Evolutionary conservation across 2,329 filamentous ascomycete genomes (phyloP).

Genomic region (Alternaria incomplexa): DNA sequence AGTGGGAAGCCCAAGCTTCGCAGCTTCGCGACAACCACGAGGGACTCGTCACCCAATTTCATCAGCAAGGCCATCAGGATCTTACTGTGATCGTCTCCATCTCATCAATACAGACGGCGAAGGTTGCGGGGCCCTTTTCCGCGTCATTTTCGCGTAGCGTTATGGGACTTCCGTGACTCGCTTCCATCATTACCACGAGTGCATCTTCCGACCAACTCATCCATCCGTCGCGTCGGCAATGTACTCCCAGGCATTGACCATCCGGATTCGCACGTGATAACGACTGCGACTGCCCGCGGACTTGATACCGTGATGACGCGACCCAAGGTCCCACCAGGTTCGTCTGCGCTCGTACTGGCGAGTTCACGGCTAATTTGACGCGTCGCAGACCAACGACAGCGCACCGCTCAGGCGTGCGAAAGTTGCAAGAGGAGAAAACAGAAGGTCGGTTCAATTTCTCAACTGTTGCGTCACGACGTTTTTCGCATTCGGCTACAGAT

Average conservation of each 20-base stretch:
- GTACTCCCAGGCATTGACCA: slow-evolving; percentile 14
- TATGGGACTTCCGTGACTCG: slow-evolving; percentile 17
- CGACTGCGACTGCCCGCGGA: slow-evolving; percentile 13
- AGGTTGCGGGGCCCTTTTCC: slow-evolving; percentile 9
- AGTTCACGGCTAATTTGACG: slow-evolving; percentile 53
- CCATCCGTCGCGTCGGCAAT: slow-evolving; percentile 34
- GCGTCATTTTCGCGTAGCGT: not conserved
- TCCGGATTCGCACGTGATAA: slow-evolving; percentile 31
- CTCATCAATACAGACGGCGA: slow-evolving; percentile 3
- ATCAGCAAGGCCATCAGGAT: not conserved
- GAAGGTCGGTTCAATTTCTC: slow-evolving; percentile 59
- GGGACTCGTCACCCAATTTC: not conserved
- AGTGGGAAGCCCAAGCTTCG: slow-evolving; percentile 2
- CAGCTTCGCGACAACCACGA: not conserved
- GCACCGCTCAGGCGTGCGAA: slow-evolving; percentile 69
- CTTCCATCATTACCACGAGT: slow-evolving; percentile 16
- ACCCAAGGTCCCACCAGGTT: slow-evolving; percentile 44
- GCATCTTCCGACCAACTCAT: slow-evolving; percentile 39
- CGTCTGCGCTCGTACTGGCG: slow-evolving; percentile 16
- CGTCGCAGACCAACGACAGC: slow-evolving; percentile 66
- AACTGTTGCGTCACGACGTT: not conserved
- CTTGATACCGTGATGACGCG: slow-evolving; percentile 35
- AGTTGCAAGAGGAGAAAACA: slow-evolving; percentile 71
- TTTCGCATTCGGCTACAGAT: not conserved
- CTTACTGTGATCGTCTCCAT: slow-evolving; percentile 5